Evolutionary conservation across 371 early-diverging fungal species (phyloP), one percentile per base, ranked within the genome.

Genomic region (Circinella umbellata): DNA sequence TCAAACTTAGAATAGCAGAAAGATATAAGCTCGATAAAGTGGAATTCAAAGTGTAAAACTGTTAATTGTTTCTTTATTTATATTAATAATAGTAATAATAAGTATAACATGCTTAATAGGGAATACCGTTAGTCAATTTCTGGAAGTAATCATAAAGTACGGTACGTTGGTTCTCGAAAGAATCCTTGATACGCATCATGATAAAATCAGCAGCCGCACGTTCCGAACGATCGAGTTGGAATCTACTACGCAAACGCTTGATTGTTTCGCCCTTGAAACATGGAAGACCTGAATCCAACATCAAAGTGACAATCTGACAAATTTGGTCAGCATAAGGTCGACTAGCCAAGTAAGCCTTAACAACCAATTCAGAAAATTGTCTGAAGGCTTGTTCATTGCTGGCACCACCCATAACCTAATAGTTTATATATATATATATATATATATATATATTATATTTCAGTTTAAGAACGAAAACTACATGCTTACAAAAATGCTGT

Each of bases 201-300:
- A 99, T 98, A 79, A 95, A 99, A 61, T 94, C 94, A 0, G 98
- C 99, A 1, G 99, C 99, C 7, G 89, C 89, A 34, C 94, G 87
- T 69, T 99, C 99, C 13, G 90, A 88, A 65, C 91, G 89, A 34
- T 99, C 97, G 5, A 94, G 80, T 74, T 95, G 96, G 89, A 99
- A 99, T 36, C 99, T 81, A 9, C 87, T 84, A 6, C 95, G 86
- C 68, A 99, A 87, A 39, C 96, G 95, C 55, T 87, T 87, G 71
- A 99, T 86, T 0, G 99, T 98, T 65, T 86, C 88, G 66, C 94
- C 95, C 76, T 94, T 97, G 87, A 99, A 99, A 80, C 99, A 99
- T 1, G 99, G 99, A 67, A 99, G 84, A 0, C 98, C 98, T 6
- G 99, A 97, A 46, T 97, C 96, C 15, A 93, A 84, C 96, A 99